Percentiles rank a stretch among this genome's conserved stretches.
Conservation (phyloP, 2,329 filamentous ascomycete genomes). For the Thelonectria olida region DNA sequence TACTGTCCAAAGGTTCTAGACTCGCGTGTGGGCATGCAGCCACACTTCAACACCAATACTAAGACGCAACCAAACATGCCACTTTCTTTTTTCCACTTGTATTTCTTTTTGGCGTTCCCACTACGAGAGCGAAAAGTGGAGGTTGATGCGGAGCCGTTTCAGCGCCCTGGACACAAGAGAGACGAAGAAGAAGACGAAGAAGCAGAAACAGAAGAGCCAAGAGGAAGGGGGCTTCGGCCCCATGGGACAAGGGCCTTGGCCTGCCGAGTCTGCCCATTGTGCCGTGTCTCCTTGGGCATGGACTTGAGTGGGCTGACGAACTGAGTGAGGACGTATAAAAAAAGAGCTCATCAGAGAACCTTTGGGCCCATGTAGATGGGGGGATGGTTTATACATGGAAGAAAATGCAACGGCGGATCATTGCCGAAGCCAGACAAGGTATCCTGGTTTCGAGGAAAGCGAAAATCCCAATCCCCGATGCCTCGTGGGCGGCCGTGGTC, state of each 20-base stretch:
- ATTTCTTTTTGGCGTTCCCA: neutral
- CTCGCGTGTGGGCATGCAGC: neutral
- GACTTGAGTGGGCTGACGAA: neutral
- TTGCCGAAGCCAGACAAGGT: neutral
- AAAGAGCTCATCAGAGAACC: neutral
- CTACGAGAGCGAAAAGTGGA: neutral
- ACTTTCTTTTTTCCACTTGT: neutral
- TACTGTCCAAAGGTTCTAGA: neutral
- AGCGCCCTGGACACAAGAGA: neutral
- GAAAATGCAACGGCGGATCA: neutral
- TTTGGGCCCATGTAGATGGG: neutral
- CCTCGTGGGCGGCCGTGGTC: conserved; percentile 1
- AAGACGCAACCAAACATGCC: neutral
- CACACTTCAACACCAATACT: neutral
- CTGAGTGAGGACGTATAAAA: neutral
- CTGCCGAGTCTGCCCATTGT: neutral
- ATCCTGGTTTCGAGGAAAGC: neutral
- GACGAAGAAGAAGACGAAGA: too few species aligned
- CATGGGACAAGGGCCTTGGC: neutral
- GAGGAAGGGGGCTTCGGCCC: neutral
- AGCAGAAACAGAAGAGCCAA: neutral
- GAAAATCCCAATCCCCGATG: neutral
- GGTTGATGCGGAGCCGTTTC: neutral
- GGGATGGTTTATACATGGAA: too few species aligned
- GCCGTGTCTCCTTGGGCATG: neutral